phyloP scores from a whole-genome alignment of 768 basidiomycete species.

The Chalciporus sphaerocephalus region DNA sequence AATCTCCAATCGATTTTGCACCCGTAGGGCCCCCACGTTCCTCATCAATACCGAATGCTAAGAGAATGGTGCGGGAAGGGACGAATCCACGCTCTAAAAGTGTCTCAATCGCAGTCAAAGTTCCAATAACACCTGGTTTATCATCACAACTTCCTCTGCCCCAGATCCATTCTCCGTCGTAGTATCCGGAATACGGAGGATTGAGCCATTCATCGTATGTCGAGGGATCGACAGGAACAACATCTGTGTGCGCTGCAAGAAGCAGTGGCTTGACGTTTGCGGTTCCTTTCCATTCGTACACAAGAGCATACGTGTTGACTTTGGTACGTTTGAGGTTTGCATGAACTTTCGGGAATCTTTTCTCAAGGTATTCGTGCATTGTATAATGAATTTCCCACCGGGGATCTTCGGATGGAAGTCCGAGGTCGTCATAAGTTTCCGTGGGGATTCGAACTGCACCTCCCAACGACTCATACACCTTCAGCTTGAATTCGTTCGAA shows the following conservation, averaged over 20 bases:
- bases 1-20: slow-evolving; percentile 36
- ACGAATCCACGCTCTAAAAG: slow-evolving; percentile 28
- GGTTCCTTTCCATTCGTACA: slow-evolving; percentile 57
- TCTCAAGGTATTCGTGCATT: slow-evolving; percentile 25
- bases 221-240: slow-evolving; percentile 46
- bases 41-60: slow-evolving; percentile 45
- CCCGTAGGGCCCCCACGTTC: slow-evolving; percentile 40
- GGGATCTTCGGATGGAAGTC: slow-evolving; percentile 43
- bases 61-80: slow-evolving; percentile 29
- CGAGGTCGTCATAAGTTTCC: slow-evolving; percentile 50
- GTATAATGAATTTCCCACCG: slow-evolving; percentile 34
- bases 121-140: slow-evolving; percentile 36
- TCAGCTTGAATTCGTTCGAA: slow-evolving; percentile 24
- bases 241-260: slow-evolving; percentile 46
- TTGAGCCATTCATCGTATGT: slow-evolving; percentile 44
- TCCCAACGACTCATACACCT: slow-evolving; percentile 31
- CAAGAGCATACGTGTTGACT: slow-evolving; percentile 58
- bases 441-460: slow-evolving; percentile 40
- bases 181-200: slow-evolving; percentile 48
- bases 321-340: slow-evolving; percentile 45
- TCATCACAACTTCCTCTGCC: slow-evolving; percentile 46
- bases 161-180: slow-evolving; percentile 44
- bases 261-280: slow-evolving; percentile 53
- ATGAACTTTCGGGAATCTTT: slow-evolving; percentile 61
- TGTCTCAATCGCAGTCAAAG: slow-evolving; percentile 28